Base-by-base conservation (phyloP, 768 basidiomycete genomes). In the Mycena capillaripes region DNA sequence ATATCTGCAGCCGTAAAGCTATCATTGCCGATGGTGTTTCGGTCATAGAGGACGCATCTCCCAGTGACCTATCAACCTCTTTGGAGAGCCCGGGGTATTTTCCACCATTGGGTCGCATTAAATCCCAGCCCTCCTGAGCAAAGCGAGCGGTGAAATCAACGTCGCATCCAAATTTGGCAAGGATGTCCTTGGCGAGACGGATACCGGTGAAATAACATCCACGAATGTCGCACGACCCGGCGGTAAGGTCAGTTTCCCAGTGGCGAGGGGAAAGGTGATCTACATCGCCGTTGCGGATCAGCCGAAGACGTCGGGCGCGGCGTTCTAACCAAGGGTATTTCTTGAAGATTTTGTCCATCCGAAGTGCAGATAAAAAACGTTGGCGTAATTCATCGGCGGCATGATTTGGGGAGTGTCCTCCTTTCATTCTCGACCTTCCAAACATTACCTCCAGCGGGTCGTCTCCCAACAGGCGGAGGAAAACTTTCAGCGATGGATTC, bases 361-460 rank as follows among this genome's bases (percentile, higher is more conserved):
- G 42, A 40, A 40, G 38, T 17, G 42, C 42, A 16, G 42, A 44
- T 19, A 19, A 19, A 23, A 48, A 48, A 6, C 46, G 46, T 48
- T n/a, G 46, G 11, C 46, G 46, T 7, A 48, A 21, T 48, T 48
- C 46, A 2, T 59, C 52, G 23, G 66, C 48, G 4, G 57, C 58
- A 3, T 50, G 34, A 27, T 66, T 67, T 0, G 70, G 72, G 21
- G 71, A 56, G 53, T 76, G 76, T 0, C 74, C 71, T 0, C 74
- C 76, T 36, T 58, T 65, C 76, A 76, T 76, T 29, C 46, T 67
- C 4, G 63, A 62, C 40, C 70, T 30, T 3, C 74, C 75, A 58
- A 78, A 79, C 0, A 78, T 52, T 0, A 50, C 52, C 52, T 79
- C 73, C 12, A 78, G 72, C 9, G 71, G 65, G 25, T n/a, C n/a